Evolutionary conservation across 345 rosid species (phyloP).

Genomic region (Melaleuca quinquenervia): DNA sequence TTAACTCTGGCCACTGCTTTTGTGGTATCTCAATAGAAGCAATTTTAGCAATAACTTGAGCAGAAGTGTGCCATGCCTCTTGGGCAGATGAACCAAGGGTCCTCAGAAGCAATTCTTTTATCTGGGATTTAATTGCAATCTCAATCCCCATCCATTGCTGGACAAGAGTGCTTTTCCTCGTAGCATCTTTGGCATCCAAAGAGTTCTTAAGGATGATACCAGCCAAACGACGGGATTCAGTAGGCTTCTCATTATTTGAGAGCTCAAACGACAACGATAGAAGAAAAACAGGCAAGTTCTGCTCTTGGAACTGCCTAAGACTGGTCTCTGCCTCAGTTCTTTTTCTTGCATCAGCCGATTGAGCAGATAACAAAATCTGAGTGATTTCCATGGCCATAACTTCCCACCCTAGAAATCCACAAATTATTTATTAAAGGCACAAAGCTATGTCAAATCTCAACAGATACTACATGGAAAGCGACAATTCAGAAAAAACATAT

Average conservation of each 20-base stretch:
- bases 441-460: background rate
- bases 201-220: conserved; percentile 92
- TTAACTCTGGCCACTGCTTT: conserved; percentile 90
- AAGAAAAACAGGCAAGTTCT: conserved; percentile 62
- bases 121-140: conserved; percentile 54
- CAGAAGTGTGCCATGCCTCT: conserved; percentile 82
- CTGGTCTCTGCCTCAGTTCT: conserved; percentile 72
- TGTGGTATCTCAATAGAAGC: conserved; percentile 87
- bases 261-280: conserved; percentile 77
- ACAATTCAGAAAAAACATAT: background rate
- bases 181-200: conserved; percentile 73
- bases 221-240: conserved; percentile 76
- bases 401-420: conserved; percentile 9
- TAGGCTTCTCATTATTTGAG: conserved; percentile 63
- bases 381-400: conserved; percentile 88
- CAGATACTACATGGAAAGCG: background rate
- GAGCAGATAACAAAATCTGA: conserved; percentile 71
- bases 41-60: conserved; percentile 88
- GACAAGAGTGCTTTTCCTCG: conserved; percentile 52
- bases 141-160: conserved; percentile 72
- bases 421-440: background rate
- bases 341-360: conserved; percentile 59
- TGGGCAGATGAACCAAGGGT: conserved; percentile 57
- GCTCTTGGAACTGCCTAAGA: conserved; percentile 74
- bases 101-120: conserved; percentile 57